Conservation (phyloP, 345 rosid species). For the Populus davidiana region DNA sequence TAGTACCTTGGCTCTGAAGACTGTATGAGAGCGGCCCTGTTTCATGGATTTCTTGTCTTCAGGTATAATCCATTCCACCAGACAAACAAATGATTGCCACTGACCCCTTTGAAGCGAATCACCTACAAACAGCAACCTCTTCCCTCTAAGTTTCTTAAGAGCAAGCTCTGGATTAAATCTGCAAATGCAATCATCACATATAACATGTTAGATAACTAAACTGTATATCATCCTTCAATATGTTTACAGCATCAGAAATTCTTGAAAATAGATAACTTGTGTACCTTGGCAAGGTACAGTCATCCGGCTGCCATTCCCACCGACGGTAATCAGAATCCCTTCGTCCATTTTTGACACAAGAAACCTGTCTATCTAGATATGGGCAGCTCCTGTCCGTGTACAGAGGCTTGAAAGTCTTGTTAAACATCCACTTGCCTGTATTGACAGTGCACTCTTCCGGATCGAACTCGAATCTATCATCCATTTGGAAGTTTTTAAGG, state of each 20-base stretch:
- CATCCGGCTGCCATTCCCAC: conserved; percentile 97
- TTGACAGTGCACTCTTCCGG: conserved; percentile 77
- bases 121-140: conserved; percentile 31
- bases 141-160: conserved; percentile 27
- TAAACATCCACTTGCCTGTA: conserved; percentile 78
- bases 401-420: conserved; percentile 54
- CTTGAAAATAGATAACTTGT: background rate
- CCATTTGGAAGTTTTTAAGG: conserved; percentile 38
- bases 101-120: conserved; percentile 33
- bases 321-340: conserved; percentile 62
- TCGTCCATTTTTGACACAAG: conserved; percentile 69
- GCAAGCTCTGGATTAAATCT: conserved; percentile 31
- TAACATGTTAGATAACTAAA: background rate
- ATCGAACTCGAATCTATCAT: conserved; percentile 83
- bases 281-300: conserved; percentile 74
- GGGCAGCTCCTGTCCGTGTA: conserved; percentile 81
- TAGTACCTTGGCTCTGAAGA: conserved; percentile 31
- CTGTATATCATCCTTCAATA: no score
- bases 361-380: conserved; percentile 68
- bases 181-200: background rate
- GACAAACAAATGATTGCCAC: conserved; percentile 35
- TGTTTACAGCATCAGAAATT: no score
- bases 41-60: conserved; percentile 28
- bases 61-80: conserved; percentile 31
- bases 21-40: conserved; percentile 19